Evolutionary conservation across 306 rosid species (phyloP), one percentile per base, ranked within the genome.

Genomic region (Cercis canadensis): DNA sequence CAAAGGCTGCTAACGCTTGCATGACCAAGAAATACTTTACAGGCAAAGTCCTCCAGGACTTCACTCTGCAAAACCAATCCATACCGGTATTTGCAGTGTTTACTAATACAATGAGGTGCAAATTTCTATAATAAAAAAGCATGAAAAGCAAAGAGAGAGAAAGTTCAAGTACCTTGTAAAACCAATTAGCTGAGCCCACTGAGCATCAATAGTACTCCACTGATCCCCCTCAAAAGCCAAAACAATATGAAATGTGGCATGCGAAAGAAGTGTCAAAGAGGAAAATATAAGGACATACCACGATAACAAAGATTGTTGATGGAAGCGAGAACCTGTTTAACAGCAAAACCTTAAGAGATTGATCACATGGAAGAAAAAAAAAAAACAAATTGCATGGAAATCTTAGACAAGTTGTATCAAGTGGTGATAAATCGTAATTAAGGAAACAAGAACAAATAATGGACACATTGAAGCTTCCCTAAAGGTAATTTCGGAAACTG

Each of bases 171-270:
- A 90, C 98, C 76, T 84, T 84, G 77, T 80, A 65, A 92, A 75
- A 74, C 98, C 98, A 56, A 90, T 76, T 81, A 92, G 80, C 68
- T 88, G 81, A 65, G 87, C 89, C 98, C 96, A 89, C 80, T 86
- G 80, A 52, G 85, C 81, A 83, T 88, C 90, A 17, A 74, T 75
- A 21, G 56, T 51, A 69, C 80, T 84, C 90, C 89, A 78, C 45
- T 39, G 73, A 46, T 76, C 75, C 75, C 88, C 89, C 88, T 76
- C 87, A 52, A 86, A 57, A 61, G 85, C 79, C 88, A 84, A 83
- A 69, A 88, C 57, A 78, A 85, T 77, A 80, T 83, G 81, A 80
- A 82, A 90, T 51, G 82, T 71, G 60, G 86, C 87, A 80, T 89
- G 92, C 19, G 88, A 86, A 74, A 90, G 70, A 73, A 90, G 75